Conservation (phyloP, 371 early-diverging fungal genomes). For the Mortierella sp. region DNA sequence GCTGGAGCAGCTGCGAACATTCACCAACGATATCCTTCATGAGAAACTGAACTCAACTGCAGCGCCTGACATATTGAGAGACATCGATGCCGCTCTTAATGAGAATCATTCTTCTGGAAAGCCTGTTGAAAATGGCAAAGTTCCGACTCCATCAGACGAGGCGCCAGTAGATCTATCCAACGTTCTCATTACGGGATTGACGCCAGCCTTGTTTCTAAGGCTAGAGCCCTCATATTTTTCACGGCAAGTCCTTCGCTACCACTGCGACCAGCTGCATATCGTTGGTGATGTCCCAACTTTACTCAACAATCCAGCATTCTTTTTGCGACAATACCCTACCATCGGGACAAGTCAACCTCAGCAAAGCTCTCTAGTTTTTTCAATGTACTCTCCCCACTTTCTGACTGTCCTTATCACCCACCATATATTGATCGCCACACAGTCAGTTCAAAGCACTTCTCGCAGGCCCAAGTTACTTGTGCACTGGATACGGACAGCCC, state of each 20-base stretch:
- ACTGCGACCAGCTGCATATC: constrained; percentile 50
- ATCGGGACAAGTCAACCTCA: constrained; percentile 51
- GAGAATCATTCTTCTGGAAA: not conserved
- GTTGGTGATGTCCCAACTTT: constrained; percentile 54
- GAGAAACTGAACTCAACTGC: constrained; percentile 49
- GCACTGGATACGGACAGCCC: constrained; percentile 83
- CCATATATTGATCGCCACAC: constrained; percentile 78
- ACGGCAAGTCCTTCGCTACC: constrained; percentile 77
- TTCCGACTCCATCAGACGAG: constrained; percentile 6
- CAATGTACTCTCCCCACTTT: constrained; percentile 76
- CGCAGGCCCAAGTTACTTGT: constrained; percentile 71
- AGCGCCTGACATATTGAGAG: constrained; percentile 7
- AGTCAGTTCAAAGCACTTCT: constrained; percentile 60
- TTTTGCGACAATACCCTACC: constrained; percentile 48
- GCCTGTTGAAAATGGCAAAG: not conserved
- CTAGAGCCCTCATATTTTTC: constrained; percentile 76
- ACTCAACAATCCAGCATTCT: constrained; percentile 58
- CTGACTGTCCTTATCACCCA: constrained; percentile 77
- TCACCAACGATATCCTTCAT: constrained; percentile 56
- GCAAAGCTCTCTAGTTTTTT: constrained; percentile 65
- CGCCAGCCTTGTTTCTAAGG: constrained; percentile 72
- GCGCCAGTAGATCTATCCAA: constrained; percentile 63
- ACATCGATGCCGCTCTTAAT: constrained; percentile 19
- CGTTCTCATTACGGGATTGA: constrained; percentile 69
- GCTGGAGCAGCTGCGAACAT: constrained; percentile 61